Evolutionary conservation across 805 yeast genomes (phyloP), one percentile per base, ranked within the genome.

Genomic region (Ogataea saltuana): DNA sequence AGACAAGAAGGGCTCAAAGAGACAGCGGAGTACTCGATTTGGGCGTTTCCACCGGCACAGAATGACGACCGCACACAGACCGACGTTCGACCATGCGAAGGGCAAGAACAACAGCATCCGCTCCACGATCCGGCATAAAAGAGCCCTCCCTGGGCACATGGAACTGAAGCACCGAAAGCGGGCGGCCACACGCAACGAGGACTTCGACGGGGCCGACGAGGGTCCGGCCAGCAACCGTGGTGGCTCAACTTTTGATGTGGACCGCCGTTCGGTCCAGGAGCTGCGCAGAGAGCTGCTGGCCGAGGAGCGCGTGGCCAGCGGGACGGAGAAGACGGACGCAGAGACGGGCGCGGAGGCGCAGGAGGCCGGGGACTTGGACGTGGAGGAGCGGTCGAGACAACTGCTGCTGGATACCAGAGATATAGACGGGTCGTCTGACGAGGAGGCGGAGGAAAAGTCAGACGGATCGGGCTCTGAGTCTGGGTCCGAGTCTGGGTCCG

Each of bases 51-150:
- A n/a, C n/a, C n/a, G n/a, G n/a, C n/a, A n/a, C n/a, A n/a, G n/a
- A 16, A 81, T 82, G 88, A 79, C 87, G 0, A 78, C 86, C 3
- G 84, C 85, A 8, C 85, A 80, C 55, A 72, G 84, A 57, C 86
- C 87, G 0, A 82, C 85, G 6, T 71, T 82, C 49, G 87, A 81
- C 49, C 76, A 76, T 36, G 84, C 85, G 15, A 71, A 78, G 53
- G 81, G 82, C 41, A 78, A 76, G 39, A 65, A 67, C 1, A 66
- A 71, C 37, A 67, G 66, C 6, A 49, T 42, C 53, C 61, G 45
- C 60, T 76, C 83, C 0, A 53, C 73, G 3, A 78, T 75, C 8
- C 65, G 68, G 19, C 85, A 81, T 53, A 68, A 80, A 9, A 65
- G 83, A 36, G 64, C 72, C 33, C 63, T 76, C 9, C 81, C 85